These are phyloP conservation scores for Backusella liffmaniae DNA, from an alignment of 192 early-diverging fungal species.

Conservation along the genomic window DNA sequence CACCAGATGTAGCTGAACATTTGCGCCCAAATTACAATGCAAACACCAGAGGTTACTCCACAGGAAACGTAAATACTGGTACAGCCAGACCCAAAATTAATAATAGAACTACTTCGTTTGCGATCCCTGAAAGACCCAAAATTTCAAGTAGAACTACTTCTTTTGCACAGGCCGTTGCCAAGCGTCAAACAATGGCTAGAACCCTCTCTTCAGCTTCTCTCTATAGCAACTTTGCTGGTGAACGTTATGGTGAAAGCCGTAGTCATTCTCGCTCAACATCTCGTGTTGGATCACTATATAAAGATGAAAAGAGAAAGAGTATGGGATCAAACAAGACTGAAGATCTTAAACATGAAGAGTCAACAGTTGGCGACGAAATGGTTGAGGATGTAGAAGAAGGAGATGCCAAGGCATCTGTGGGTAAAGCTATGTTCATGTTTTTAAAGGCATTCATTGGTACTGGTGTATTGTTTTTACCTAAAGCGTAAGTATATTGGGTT, in stretches of 20 bases:
- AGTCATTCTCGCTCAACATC: neutral
- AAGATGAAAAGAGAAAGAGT: conserved; percentile 16
- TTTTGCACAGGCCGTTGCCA: conserved; percentile 17
- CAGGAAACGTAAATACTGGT: neutral
- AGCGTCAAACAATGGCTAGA: conserved; percentile 15
- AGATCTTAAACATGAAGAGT: conserved; percentile 9
- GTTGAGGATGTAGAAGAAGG: neutral
- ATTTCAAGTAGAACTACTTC: conserved; percentile 11
- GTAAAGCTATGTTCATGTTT: conserved; percentile 63
- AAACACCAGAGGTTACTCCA: neutral
- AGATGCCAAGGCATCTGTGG: conserved; percentile 44
- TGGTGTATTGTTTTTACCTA: conserved; percentile 63
- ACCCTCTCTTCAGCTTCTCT: conserved; percentile 29
- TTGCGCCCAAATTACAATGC: neutral
- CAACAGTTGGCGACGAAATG: neutral
- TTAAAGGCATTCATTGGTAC: conserved; percentile 67
- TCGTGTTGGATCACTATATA: neutral
- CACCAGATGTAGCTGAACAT: neutral
- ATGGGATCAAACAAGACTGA: neutral
- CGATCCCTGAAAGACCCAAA: conserved; percentile 11
- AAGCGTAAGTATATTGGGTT: conserved; percentile 25
- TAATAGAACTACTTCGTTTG: neutral
- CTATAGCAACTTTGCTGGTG: conserved; percentile 35
- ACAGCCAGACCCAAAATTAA: neutral
- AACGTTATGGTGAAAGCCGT: conserved; percentile 6